phyloP scores from a whole-genome alignment of 2,329 filamentous ascomycete genomes.

The Neofusicoccum umdonicola region DNA sequence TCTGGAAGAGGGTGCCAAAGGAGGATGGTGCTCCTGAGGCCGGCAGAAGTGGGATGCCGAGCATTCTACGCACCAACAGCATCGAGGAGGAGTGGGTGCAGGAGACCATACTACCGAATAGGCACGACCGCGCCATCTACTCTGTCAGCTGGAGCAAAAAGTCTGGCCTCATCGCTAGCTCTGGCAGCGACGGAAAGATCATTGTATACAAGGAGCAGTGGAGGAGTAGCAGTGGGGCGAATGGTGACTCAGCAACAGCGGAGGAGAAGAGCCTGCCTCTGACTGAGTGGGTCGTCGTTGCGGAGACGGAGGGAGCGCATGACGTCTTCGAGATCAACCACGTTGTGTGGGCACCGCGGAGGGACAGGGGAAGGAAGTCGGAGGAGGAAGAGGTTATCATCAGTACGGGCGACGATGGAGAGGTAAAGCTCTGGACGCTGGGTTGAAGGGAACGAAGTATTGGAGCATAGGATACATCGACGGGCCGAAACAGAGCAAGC shows the following conservation, averaged over 20 bases:
- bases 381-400: conserved; percentile 79
- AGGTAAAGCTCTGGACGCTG: conserved; percentile 73
- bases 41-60: conserved; percentile 68
- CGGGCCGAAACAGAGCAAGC: not conserved
- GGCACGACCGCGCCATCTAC: conserved; percentile 80
- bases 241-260: conserved; percentile 10
- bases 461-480: not conserved
- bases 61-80: conserved; percentile 72
- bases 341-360: conserved; percentile 78
- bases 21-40: conserved; percentile 47
- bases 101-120: conserved; percentile 69
- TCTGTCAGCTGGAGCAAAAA: conserved; percentile 77
- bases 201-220: conserved; percentile 72
- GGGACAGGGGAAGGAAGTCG: conserved; percentile 62
- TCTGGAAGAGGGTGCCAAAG: conserved; percentile 70
- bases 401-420: conserved; percentile 88
- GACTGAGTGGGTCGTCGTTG: conserved; percentile 69
- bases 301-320: conserved; percentile 71
- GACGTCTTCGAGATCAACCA: conserved; percentile 95
- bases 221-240: conserved; percentile 26
- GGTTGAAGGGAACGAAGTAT: not conserved
- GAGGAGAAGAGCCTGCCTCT: conserved; percentile 21
- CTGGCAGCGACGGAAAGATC: conserved; percentile 81
- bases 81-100: conserved; percentile 82
- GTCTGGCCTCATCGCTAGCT: conserved; percentile 78